Evolutionary conservation across 1,284 basidiomycete genomes (phyloP).

Genomic region (Trametes versicolor): DNA sequence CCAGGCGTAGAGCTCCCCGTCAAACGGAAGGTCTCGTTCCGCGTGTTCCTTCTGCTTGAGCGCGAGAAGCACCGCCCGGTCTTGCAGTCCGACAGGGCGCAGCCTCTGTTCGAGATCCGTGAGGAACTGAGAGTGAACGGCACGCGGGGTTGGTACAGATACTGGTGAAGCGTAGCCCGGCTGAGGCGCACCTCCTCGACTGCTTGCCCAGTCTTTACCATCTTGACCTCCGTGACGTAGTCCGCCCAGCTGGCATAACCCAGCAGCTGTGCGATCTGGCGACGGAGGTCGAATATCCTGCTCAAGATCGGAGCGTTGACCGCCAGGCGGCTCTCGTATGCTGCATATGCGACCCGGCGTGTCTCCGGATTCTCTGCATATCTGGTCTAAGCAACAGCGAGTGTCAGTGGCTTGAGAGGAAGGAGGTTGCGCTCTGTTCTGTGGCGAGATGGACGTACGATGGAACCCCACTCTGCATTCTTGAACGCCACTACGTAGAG

Average conservation of each 20-base stretch:
- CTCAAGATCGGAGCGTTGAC: conserved; percentile 76
- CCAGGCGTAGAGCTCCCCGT: conserved; percentile 67
- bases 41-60: conserved; percentile 79
- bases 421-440: too few relatives aligned
- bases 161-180: neutral
- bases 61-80: conserved; percentile 69
- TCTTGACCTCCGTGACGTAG: conserved; percentile 84
- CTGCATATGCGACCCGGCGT: conserved; percentile 69
- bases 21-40: conserved; percentile 64
- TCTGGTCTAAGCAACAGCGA: conserved; percentile 66
- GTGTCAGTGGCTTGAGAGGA: neutral
- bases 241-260: conserved; percentile 86
- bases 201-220: conserved; percentile 77
- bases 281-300: conserved; percentile 73
- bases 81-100: conserved; percentile 72
- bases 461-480: conserved; percentile 80
- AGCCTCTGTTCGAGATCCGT: conserved; percentile 77
- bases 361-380: conserved; percentile 77
- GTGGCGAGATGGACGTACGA: conserved; percentile 56
- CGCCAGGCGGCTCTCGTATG: conserved; percentile 71
- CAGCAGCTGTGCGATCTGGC: conserved; percentile 71
- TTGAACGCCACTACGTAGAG: conserved; percentile 78
- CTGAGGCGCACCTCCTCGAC: conserved; percentile 56
- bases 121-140: conserved; percentile 58
- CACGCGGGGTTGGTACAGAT: neutral